Evolutionary conservation across 495 filamentous ascomycete species (phyloP).

Genomic region (Cladorrhinum samala): DNA sequence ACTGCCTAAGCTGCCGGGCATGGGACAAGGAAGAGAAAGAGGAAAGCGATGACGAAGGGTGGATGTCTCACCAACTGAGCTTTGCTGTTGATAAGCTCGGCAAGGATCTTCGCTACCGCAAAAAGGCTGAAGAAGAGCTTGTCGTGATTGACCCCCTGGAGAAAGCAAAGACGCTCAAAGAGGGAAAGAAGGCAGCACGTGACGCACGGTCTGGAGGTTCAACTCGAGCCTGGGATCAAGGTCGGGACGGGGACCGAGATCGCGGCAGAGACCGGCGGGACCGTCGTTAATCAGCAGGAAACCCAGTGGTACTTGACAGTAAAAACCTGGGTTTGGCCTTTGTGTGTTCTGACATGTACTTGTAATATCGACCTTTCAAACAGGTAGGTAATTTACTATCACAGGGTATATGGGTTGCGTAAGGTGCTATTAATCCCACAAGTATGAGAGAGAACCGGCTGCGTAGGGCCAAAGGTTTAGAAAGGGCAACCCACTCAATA

Average conservation of each 20-base stretch:
- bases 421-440: too few relatives aligned
- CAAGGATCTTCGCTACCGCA: conserved; percentile 86
- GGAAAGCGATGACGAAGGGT: conserved; percentile 58
- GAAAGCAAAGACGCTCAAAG: conserved; percentile 66
- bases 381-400: not conserved
- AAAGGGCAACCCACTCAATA: too few relatives aligned
- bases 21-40: conserved; percentile 62
- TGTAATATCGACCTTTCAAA: not conserved
- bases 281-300: not conserved
- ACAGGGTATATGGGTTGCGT: too few relatives aligned
- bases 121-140: conserved; percentile 79
- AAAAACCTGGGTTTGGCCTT: not conserved
- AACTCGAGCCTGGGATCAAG: conserved; percentile 52
- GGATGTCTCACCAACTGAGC: conserved; percentile 66
- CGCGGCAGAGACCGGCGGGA: conserved; percentile 3
- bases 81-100: conserved; percentile 88
- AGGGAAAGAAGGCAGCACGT: conserved; percentile 51
- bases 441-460: too few relatives aligned
- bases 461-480: too few relatives aligned
- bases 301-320: not conserved
- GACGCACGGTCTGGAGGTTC: conserved; percentile 42
- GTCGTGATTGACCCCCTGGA: conserved; percentile 93
- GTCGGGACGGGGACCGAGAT: conserved; percentile 21
- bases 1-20: conserved; percentile 81
- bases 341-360: not conserved